These are phyloP conservation scores for Sodiomyces alkalinus DNA, from an alignment of 2,329 filamentous ascomycete genomes.

Conservation along the genomic window DNA sequence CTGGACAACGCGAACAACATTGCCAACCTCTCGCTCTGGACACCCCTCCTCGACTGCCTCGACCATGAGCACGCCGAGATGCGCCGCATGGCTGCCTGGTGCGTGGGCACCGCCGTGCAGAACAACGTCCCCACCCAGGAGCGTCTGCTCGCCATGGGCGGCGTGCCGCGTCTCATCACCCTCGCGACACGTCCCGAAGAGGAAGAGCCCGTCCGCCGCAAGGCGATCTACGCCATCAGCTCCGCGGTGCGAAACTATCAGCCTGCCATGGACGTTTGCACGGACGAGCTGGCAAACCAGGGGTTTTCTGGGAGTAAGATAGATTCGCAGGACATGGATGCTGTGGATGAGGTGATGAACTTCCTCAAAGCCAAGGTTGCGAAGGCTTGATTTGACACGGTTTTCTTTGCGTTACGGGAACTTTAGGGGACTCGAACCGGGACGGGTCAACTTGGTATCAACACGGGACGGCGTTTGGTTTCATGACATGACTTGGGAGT, in stretches of 20 bases:
- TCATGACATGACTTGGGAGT: too few relatives aligned
- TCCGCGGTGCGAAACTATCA: conserved; percentile 81
- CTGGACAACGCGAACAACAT: conserved; percentile 98
- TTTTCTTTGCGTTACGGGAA: too few relatives aligned
- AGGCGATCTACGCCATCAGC: conserved; percentile 80
- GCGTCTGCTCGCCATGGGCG: conserved; percentile 45
- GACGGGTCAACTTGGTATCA: too few relatives aligned
- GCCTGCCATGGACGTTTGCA: conserved; percentile 57
- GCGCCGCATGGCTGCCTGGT: conserved; percentile 83
- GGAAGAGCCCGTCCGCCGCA: conserved; percentile 54
- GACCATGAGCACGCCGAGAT: conserved; percentile 54
- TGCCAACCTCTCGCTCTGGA: conserved; percentile 64
- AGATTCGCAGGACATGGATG: conserved; percentile 81
- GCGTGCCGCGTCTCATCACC: conserved; percentile 53
- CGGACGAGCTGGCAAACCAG: conserved; percentile 41
- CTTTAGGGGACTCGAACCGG: too few relatives aligned
- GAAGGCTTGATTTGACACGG: conserved; percentile 1
- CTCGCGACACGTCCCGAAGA: conserved; percentile 46
- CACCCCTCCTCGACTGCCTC: conserved; percentile 58
- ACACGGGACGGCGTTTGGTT: conserved; percentile 23
- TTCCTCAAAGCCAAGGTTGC: conserved; percentile 34
- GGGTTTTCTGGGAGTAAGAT: conserved; percentile 43
- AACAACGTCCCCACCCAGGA: conserved; percentile 85
- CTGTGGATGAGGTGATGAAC: conserved; percentile 60
- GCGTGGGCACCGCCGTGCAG: conserved; percentile 84